phyloP scores from a whole-genome alignment of 148 eudicot genomes.

The Dianthus caryophyllus region DNA sequence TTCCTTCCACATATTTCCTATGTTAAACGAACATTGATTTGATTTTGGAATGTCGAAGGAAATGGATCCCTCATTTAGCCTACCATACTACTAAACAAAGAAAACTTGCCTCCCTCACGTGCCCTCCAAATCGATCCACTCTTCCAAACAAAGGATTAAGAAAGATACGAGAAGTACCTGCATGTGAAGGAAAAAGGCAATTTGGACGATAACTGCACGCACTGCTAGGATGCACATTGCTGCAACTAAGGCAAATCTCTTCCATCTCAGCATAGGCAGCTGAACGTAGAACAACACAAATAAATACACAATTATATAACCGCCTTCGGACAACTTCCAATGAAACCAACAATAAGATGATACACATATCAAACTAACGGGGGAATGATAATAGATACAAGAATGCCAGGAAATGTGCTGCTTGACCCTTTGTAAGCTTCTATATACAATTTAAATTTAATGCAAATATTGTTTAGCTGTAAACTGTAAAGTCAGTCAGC shows the following conservation, averaged over 20 bases:
- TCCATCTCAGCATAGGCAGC: constrained; percentile 93
- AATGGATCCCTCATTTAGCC: too few relatives aligned
- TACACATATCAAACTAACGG: constrained; percentile 2
- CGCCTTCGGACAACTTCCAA: background rate
- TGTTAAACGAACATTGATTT: too few relatives aligned
- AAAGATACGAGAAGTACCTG: constrained; percentile 48
- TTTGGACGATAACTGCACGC: constrained; percentile 89
- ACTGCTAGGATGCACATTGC: constrained; percentile 97
- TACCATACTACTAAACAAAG: too few relatives aligned
- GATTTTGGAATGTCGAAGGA: too few relatives aligned
- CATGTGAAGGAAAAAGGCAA: constrained; percentile 88
- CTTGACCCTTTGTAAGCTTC: background rate
- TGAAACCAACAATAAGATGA: background rate
- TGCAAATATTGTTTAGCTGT: too few relatives aligned
- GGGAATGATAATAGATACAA: background rate
- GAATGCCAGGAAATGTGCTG: background rate
- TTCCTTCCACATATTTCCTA: too few relatives aligned
- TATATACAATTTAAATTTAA: background rate
- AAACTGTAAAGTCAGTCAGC: too few relatives aligned
- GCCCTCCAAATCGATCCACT: too few relatives aligned
- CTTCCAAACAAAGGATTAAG: too few relatives aligned
- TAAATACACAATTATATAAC: constrained; percentile 4
- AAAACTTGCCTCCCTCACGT: too few relatives aligned
- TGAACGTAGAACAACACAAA: constrained; percentile 32
- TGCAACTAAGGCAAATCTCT: constrained; percentile 87